phyloP scores from a whole-genome alignment of 2,329 filamentous ascomycete species.

The Alternaria triticina region DNA sequence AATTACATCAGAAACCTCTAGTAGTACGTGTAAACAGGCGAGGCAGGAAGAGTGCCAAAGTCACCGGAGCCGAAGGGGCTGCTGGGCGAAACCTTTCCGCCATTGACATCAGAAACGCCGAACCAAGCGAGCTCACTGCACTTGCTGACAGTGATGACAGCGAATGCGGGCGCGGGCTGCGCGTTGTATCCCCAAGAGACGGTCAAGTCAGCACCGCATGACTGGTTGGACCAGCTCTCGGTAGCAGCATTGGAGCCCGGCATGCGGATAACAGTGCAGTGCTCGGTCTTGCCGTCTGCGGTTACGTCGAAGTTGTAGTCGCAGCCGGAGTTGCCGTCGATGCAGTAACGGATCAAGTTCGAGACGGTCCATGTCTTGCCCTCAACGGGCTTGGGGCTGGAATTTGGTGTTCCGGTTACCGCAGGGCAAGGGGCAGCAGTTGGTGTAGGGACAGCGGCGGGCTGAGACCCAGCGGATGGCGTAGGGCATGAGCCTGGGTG shows the following conservation, averaged over 20 bases:
- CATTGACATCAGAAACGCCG: constrained; percentile 20
- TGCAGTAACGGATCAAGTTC: constrained; percentile 19
- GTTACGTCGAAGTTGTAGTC: constrained; percentile 24
- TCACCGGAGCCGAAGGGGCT: constrained; percentile 21
- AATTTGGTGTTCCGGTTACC: constrained; percentile 1
- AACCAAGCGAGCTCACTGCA: constrained; percentile 22
- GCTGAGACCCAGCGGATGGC: not conserved
- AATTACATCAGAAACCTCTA: not conserved
- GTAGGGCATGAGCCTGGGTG: constrained; percentile 5
- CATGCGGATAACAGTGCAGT: constrained; percentile 21
- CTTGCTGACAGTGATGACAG: constrained; percentile 19
- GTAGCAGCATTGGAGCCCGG: constrained; percentile 18
- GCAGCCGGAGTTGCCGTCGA: constrained; percentile 19
- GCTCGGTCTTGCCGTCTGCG: constrained; percentile 16
- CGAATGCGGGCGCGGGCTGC: constrained; percentile 15
- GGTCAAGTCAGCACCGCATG: constrained; percentile 10
- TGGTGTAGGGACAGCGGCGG: constrained; percentile 1
- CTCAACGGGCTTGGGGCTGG: constrained; percentile 9
- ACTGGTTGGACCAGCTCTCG: constrained; percentile 20
- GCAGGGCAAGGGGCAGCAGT: not conserved
- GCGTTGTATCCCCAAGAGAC: constrained; percentile 22
- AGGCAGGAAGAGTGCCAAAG: constrained; percentile 8
- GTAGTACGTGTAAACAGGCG: constrained; percentile 16
- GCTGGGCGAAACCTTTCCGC: constrained; percentile 12
- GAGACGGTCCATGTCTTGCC: constrained; percentile 21